These are phyloP conservation scores for Metschnikowia koreensis DNA, from an alignment of 805 yeast species.

Conservation along the genomic window DNA sequence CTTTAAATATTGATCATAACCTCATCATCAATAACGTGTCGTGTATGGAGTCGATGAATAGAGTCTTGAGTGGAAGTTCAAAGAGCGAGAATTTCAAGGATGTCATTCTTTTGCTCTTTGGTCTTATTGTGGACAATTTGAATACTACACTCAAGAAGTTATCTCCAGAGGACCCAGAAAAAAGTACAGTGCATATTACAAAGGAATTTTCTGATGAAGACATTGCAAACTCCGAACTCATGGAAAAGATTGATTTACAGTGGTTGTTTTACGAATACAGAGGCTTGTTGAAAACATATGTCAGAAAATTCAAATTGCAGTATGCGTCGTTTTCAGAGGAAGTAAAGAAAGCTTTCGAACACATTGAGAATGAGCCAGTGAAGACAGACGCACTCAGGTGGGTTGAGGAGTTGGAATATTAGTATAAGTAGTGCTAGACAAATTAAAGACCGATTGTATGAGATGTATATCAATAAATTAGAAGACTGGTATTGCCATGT, in stretches of 20 bases:
- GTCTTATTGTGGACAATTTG: conserved; percentile 30
- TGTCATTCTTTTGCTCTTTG: conserved; percentile 22
- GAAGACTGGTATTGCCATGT: too few relatives aligned
- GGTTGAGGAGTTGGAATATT: conserved; percentile 18
- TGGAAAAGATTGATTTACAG: conserved; percentile 31
- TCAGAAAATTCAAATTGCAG: conserved; percentile 27
- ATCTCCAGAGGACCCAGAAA: conserved; percentile 19
- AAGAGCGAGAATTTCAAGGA: conserved; percentile 19
- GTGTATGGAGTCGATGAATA: conserved; percentile 42
- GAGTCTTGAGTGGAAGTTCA: conserved; percentile 29
- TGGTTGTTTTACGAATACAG: conserved; percentile 44
- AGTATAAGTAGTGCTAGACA: background rate
- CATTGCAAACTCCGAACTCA: conserved; percentile 21
- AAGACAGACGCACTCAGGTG: conserved; percentile 16
- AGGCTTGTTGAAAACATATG: conserved; percentile 40
- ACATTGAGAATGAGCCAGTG: conserved; percentile 17
- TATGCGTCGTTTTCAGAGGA: conserved; percentile 16
- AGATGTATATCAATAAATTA: too few relatives aligned
- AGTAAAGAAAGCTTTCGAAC: conserved; percentile 9
- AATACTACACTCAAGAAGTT: conserved; percentile 24
- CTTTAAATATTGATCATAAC: conserved; percentile 27
- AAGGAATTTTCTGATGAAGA: conserved; percentile 29
- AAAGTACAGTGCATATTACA: conserved; percentile 24
- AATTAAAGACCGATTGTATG: background rate
- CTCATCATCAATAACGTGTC: conserved; percentile 41